Conservation (phyloP, 2,329 filamentous ascomycete genomes). For the Botrytis pseudocinerea region DNA sequence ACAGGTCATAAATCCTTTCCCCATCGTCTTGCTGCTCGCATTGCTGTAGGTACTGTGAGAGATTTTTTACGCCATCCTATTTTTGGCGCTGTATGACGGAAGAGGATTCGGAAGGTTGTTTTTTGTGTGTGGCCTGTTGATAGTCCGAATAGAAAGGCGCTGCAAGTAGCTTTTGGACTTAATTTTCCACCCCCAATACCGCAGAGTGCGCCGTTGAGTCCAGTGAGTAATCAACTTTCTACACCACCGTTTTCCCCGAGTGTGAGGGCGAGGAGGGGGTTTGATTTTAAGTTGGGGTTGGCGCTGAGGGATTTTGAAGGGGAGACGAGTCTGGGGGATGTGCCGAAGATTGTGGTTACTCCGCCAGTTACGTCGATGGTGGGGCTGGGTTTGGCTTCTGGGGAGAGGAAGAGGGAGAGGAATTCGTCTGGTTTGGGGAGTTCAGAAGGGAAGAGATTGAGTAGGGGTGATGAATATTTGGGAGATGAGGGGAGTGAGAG, state of each 20-base stretch:
- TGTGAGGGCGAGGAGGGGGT: background rate
- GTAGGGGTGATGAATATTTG: background rate
- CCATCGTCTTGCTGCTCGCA: background rate
- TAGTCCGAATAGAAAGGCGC: conserved; percentile 2
- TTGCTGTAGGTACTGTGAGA: background rate
- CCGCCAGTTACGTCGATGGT: background rate
- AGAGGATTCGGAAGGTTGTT: background rate
- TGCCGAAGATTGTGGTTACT: conserved; percentile 3
- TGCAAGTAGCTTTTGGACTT: background rate
- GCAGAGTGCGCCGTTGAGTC: background rate
- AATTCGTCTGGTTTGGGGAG: background rate
- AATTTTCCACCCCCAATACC: background rate
- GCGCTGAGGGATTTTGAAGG: background rate
- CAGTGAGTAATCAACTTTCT: background rate
- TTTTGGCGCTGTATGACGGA: background rate
- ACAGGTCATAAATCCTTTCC: background rate
- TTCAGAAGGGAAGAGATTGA: background rate
- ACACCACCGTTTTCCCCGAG: background rate
- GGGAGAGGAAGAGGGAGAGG: background rate
- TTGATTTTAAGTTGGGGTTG: background rate
- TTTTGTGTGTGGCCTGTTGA: conserved; percentile 7
- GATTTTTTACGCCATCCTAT: background rate
- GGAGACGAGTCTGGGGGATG: background rate
- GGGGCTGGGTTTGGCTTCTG: background rate
- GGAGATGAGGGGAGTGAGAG: background rate